Percentiles rank a stretch among this genome's conserved stretches.
Evolutionary conservation across 495 filamentous ascomycete genomes (phyloP).

Genomic region (Penicillium roqueforti): DNA sequence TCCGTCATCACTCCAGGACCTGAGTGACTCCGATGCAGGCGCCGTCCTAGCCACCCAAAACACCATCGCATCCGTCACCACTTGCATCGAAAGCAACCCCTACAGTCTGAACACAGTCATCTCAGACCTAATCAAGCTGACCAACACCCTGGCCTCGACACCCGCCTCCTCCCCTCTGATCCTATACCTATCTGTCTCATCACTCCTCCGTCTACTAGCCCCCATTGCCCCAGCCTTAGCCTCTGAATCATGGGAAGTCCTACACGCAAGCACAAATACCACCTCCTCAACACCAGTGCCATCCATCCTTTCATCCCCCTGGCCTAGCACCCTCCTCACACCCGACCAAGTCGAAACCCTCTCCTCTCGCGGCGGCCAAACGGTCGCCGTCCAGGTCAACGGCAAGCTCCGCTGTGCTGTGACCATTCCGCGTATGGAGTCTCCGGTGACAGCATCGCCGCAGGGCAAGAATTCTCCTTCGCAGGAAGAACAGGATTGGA

Average conservation of each 20-base stretch:
- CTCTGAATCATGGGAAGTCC: slow-evolving; percentile 71
- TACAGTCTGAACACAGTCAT: slow-evolving; percentile 77
- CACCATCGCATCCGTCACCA: slow-evolving; percentile 63
- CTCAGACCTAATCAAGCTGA: slow-evolving; percentile 74
- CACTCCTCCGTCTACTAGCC: slow-evolving; percentile 65
- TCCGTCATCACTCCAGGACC: slow-evolving; percentile 25
- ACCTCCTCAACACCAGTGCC: slow-evolving; percentile 2
- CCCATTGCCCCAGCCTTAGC: slow-evolving; percentile 74
- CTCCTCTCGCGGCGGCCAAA: slow-evolving; percentile 36
- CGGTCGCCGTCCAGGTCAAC: slow-evolving; percentile 69
- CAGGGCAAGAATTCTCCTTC: slow-evolving; percentile 12
- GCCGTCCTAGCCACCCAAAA: slow-evolving; percentile 61
- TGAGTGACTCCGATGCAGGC: slow-evolving; percentile 49
- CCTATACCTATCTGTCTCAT: slow-evolving; percentile 37
- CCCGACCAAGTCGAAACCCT: slow-evolving; percentile 46
- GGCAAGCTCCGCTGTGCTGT: slow-evolving; percentile 65
- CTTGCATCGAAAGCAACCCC: slow-evolving; percentile 59
- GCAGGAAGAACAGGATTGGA: slow-evolving; percentile 47
- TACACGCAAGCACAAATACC: slow-evolving; percentile 33
- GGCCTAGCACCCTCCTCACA: slow-evolving; percentile 46
- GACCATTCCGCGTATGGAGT: slow-evolving; percentile 46
- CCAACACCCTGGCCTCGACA: slow-evolving; percentile 55
- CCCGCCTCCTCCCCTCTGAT: slow-evolving; percentile 30
- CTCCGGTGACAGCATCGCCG: slow-evolving; percentile 15
- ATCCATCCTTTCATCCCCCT: slow-evolving; percentile 49